Base-by-base conservation (phyloP, 108 stramenopile genomes). In the Parietichytrium sp. region DNA sequence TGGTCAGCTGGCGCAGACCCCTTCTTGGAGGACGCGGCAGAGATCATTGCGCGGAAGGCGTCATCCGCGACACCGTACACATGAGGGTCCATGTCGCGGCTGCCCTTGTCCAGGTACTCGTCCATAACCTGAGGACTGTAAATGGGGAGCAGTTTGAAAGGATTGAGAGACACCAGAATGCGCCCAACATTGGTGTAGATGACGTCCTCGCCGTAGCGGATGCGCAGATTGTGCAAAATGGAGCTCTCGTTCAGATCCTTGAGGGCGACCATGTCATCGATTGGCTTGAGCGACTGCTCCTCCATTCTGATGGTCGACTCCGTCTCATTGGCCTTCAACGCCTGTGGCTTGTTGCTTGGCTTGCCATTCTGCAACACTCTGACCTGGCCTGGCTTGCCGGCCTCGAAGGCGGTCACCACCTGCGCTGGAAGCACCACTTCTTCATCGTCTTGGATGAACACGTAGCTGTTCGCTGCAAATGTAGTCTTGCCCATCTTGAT, bases 131-230 rank as follows among this genome's bases (percentile, higher is more conserved):
- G 42, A 12, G 55, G 55, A 3, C 27, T 30, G 55, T 82, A 82
- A 61, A 82, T 49, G 48, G 48, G 49, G n/a, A 82, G 55, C 61
- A 72, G 15, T 25, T 79, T 78, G 72, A 85, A 85, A 3, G 84
- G 84, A 48, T 85, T 85, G 26, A 85, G 15, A 13, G 84, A 79
- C 36, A 85, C 31, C 25, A 85, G 53, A 4, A 85, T 79, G 23
- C 52, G 48, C 36, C 50, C 25, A 54, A 82, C 79, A 18, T 13
- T 47, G 20, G 84, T 85, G 81, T 85, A 85, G 30, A 85, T 85
- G 6, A 13, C 15, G 38, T 79, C 84, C 10, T 12, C 18, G 3
- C 12, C 38, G 84, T 80, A 85, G 29, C 84, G 81, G 2, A 47
- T 33, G 18, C 80, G 49, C n/a, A 85, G 61, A 33, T 81, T 85